Percentiles rank a stretch among this genome's conserved stretches.
These are phyloP conservation scores for Aspergillus glaucus DNA, from an alignment of 2,329 filamentous ascomycete genomes.

Conservation along the genomic window DNA sequence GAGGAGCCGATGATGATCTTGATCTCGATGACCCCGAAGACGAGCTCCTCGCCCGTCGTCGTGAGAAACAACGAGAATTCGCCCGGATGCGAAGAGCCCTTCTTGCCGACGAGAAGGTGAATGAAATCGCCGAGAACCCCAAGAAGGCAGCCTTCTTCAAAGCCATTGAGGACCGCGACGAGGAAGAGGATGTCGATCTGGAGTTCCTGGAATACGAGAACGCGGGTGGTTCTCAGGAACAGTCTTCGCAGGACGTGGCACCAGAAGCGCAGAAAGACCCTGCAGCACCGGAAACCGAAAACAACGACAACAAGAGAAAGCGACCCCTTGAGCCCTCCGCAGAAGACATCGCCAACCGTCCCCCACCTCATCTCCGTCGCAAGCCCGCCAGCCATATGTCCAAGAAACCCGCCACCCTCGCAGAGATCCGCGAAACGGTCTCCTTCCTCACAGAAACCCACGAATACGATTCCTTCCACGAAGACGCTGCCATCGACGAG, in stretches of 20 bases:
- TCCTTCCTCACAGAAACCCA: slow-evolving; percentile 72
- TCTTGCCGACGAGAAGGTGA: slow-evolving; percentile 80
- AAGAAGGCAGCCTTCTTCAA: slow-evolving; percentile 86
- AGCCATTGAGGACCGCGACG: slow-evolving; percentile 77
- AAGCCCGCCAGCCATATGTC: slow-evolving; percentile 47
- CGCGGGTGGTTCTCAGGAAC: slow-evolving; percentile 37
- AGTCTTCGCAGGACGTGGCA: slow-evolving; percentile 19
- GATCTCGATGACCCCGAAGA: slow-evolving; percentile 90
- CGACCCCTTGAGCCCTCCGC: slow-evolving; percentile 33
- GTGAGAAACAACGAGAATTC: slow-evolving; percentile 81
- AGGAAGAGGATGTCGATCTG: slow-evolving; percentile 63
- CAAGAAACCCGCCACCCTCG: slow-evolving; percentile 66
- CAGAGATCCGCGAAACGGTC: slow-evolving; percentile 75
- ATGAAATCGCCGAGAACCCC: slow-evolving; percentile 81
- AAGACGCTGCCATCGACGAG: slow-evolving; percentile 45
- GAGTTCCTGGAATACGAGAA: slow-evolving; percentile 57
- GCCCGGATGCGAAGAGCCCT: slow-evolving; percentile 86
- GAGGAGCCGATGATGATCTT: slow-evolving; percentile 64
- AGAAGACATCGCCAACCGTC: slow-evolving; percentile 44
- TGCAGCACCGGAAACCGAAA: slow-evolving; percentile 9
- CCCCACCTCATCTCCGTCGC: slow-evolving; percentile 56
- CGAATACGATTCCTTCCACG: slow-evolving; percentile 49
- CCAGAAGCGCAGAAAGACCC: slow-evolving; percentile 16
- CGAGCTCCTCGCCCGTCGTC: slow-evolving; percentile 63
- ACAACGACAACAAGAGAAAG: slow-evolving; percentile 32